Percentiles rank a stretch among this genome's conserved stretches.
Evolutionary conservation across 2,329 filamentous ascomycete species (phyloP).

Genomic region (Cephalotrichum gorgonifer): DNA sequence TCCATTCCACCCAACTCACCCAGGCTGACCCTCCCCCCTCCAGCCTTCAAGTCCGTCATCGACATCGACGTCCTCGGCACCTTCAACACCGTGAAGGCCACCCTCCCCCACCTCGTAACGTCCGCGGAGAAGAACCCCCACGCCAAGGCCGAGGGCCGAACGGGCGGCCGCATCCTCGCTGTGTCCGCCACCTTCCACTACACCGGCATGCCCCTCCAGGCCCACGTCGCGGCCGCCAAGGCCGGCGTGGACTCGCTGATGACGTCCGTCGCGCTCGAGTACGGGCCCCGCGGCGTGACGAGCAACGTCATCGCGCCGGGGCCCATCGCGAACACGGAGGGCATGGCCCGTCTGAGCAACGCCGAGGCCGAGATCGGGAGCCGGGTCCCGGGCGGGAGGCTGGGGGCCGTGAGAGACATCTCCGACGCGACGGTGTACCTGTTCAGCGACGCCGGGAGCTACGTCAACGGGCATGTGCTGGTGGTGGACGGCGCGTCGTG

Average conservation of each 20-base stretch:
- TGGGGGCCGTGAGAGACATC: conserved; percentile 76
- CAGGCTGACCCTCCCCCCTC: background rate
- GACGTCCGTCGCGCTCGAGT: conserved; percentile 72
- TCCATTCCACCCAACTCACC: background rate
- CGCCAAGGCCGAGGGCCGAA: conserved; percentile 48
- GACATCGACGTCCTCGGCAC: conserved; percentile 93
- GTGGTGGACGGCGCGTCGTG: conserved; percentile 60
- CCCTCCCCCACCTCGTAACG: conserved; percentile 66
- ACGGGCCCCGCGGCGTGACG: conserved; percentile 76
- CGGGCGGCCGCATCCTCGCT: conserved; percentile 78
- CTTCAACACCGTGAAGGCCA: conserved; percentile 91
- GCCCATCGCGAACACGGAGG: conserved; percentile 77
- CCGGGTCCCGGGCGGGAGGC: conserved; percentile 61
- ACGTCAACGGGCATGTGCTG: conserved; percentile 72
- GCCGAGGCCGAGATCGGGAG: conserved; percentile 21
- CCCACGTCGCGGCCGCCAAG: conserved; percentile 87
- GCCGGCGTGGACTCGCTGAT: conserved; percentile 81
- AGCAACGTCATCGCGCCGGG: conserved; percentile 86
- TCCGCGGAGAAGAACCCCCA: conserved; percentile 59
- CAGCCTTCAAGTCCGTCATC: conserved; percentile 85
- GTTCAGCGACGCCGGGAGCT: conserved; percentile 77
- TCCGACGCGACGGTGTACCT: conserved; percentile 86
- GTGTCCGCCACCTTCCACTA: conserved; percentile 89
- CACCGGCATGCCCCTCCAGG: conserved; percentile 73
- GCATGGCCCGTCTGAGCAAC: conserved; percentile 53